These are phyloP conservation scores for Zoysia japonica DNA, from an alignment of 176 grass and related monocot genomes.

Conservation along the genomic window DNA sequence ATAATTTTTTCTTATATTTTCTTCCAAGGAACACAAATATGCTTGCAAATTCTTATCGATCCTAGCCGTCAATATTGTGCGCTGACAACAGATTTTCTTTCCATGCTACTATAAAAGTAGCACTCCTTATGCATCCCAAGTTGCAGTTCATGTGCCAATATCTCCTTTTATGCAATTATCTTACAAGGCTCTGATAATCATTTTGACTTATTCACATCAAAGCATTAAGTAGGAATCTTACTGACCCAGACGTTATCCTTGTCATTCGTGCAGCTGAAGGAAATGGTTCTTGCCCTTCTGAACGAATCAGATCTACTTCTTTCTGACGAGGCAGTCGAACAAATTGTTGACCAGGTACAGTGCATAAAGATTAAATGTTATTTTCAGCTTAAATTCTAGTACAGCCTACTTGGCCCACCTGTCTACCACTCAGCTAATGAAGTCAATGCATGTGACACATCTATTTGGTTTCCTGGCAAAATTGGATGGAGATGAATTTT, in stretches of 20 bases:
- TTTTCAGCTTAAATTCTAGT: slow-evolving; percentile 4
- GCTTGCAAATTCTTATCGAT: background rate
- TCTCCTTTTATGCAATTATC: background rate
- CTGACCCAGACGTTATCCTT: background rate
- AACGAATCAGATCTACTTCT: slow-evolving; percentile 73
- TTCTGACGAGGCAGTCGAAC: slow-evolving; percentile 75
- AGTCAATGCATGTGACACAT: background rate
- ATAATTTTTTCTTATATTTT: slow-evolving; percentile 17
- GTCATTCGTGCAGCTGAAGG: slow-evolving; percentile 59
- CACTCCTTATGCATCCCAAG: too few relatives aligned
- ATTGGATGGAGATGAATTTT: too few relatives aligned
- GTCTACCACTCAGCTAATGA: background rate
- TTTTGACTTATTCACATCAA: background rate
- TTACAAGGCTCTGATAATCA: background rate
- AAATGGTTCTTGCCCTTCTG: slow-evolving; percentile 90
- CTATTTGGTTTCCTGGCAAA: background rate
- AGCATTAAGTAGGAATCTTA: background rate
- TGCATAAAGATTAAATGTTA: slow-evolving; percentile 13
- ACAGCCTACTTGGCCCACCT: background rate
- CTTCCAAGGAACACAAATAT: background rate
- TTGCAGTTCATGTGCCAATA: too few relatives aligned
- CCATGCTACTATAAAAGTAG: background rate
- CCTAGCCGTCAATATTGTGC: background rate
- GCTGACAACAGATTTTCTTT: background rate
- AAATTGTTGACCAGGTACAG: slow-evolving; percentile 78